Evolutionary conservation across 2,329 filamentous ascomycete species (phyloP), one percentile per base, ranked within the genome.

Genomic region (Neonectria sp.): DNA sequence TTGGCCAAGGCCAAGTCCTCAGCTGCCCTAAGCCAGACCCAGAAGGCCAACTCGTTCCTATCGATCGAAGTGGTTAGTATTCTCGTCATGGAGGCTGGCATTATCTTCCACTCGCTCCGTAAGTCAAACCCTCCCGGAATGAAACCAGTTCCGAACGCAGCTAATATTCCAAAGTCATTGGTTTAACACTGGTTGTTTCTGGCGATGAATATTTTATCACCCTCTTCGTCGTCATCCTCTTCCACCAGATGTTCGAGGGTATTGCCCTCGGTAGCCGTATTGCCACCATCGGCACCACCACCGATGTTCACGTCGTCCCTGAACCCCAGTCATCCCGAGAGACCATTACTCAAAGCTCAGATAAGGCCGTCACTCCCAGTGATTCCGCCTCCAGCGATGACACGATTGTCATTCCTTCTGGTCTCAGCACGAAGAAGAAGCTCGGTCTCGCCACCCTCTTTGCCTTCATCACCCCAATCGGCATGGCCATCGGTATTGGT

Each of bases 241-340:
- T 94, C 82, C 92, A 94, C 76, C 92, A 94, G 75, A 89, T 93
- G 83, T 93, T 95, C 73, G 92, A 94, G 76, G 92, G 93, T 4
- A 84, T 95, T 52, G 92, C 92, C 0, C 88, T 95, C 1, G 92
- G 92, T 21, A 89, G 89, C 9, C 88, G 91, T 15, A 94, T 94
- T 68, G 90, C 91, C 9, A 85, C 86, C 0, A 83, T 93, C 1
- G 85, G 83, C 29, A 79, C 77, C 5, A 48, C 49, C 12, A 53
- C 65, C 27, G 67, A 73, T 21, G 40, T 57, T 24, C 63, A 74
- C 17, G 40, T 73, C 68, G n/a, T 72, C 60, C 45, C 68, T n/a
- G 62, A 71, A 52, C 57, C 69, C 76, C 61, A 77, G 31, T 52
- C 45, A 29, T 71, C 68, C n/a, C 63, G 67, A 7, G 70, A 74